These are phyloP conservation scores for Epichloe gansuensis DNA, from an alignment of 2,329 filamentous ascomycete genomes.

Conservation along the genomic window DNA sequence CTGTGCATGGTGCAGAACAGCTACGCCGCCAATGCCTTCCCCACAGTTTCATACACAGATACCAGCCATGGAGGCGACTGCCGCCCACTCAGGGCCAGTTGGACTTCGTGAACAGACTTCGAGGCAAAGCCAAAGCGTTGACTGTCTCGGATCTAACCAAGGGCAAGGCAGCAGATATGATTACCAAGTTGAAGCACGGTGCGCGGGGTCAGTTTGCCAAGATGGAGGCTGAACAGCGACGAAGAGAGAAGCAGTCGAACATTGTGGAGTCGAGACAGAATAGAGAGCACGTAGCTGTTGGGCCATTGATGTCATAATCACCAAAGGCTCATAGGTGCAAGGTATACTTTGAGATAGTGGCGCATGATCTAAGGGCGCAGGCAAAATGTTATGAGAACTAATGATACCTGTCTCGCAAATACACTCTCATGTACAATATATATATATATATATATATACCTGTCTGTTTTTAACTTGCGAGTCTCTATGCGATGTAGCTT, in stretches of 20 bases:
- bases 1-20: slow-evolving; percentile 83
- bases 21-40: slow-evolving; percentile 56
- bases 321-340: background rate
- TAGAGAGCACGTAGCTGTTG: slow-evolving; percentile 43
- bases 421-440: background rate
- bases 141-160: slow-evolving; percentile 52
- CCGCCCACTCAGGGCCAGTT: slow-evolving; percentile 57
- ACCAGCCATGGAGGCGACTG: slow-evolving; percentile 56
- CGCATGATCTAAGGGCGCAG: background rate
- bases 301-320: slow-evolving; percentile 29
- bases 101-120: slow-evolving; percentile 55
- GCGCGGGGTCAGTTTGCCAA: slow-evolving; percentile 51
- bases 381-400: background rate
- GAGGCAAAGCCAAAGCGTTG: slow-evolving; percentile 40
- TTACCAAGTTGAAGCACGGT: slow-evolving; percentile 81
- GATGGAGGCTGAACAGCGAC: slow-evolving; percentile 40
- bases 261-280: slow-evolving; percentile 27
- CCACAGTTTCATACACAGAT: slow-evolving; percentile 51
- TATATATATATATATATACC: background rate
- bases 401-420: background rate
- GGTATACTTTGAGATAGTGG: background rate
- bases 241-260: slow-evolving; percentile 26
- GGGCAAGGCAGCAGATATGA: slow-evolving; percentile 78
- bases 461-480: too few relatives aligned
- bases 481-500: too few relatives aligned